Percentiles rank a stretch among this genome's conserved stretches.
These are phyloP conservation scores for Fusarium vanettenii DNA, from an alignment of 2,329 filamentous ascomycete species.

Conservation along the genomic window DNA sequence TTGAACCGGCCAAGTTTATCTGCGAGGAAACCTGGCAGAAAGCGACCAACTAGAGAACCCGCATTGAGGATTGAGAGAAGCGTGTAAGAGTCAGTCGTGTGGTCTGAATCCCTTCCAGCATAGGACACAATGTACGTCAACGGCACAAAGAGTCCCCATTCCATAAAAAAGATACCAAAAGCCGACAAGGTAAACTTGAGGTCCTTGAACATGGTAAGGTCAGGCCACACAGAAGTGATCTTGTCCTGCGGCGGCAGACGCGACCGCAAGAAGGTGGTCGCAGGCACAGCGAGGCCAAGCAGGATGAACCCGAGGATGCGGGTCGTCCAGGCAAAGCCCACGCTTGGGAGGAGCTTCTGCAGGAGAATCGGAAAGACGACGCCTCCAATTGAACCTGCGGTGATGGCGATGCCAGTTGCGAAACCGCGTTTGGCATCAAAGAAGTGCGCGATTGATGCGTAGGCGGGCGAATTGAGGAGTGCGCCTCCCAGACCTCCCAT, in stretches of 20 bases:
- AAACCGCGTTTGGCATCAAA: constrained; percentile 80
- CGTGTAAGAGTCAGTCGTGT: constrained; percentile 64
- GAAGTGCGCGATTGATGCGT: constrained; percentile 82
- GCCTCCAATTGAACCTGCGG: constrained; percentile 77
- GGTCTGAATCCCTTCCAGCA: constrained; percentile 57
- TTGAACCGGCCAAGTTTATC: constrained; percentile 86
- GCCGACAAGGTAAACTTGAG: constrained; percentile 70
- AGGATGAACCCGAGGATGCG: constrained; percentile 64
- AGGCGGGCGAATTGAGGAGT: constrained; percentile 80
- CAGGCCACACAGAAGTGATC: constrained; percentile 61
- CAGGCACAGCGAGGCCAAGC: constrained; percentile 58
- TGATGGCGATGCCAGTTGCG: constrained; percentile 84
- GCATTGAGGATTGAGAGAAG: constrained; percentile 85
- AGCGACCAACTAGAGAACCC: constrained; percentile 80
- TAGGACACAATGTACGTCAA: constrained; percentile 83
- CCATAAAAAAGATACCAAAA: constrained; percentile 74
- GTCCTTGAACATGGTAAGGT: constrained; percentile 71
- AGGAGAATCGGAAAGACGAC: constrained; percentile 68
- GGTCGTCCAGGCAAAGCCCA: constrained; percentile 63
- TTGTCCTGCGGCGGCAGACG: constrained; percentile 62
- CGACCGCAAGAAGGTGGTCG: constrained; percentile 61
- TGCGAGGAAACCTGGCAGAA: constrained; percentile 79
- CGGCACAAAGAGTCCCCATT: constrained; percentile 79
- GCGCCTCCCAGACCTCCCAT: constrained; percentile 79
- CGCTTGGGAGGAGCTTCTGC: constrained; percentile 56